A percentile compares a stretch with the other conserved stretches of the same genome.
Conservation (phyloP, 2,329 filamentous ascomycete species). For the Aquanectria penicillioides region DNA sequence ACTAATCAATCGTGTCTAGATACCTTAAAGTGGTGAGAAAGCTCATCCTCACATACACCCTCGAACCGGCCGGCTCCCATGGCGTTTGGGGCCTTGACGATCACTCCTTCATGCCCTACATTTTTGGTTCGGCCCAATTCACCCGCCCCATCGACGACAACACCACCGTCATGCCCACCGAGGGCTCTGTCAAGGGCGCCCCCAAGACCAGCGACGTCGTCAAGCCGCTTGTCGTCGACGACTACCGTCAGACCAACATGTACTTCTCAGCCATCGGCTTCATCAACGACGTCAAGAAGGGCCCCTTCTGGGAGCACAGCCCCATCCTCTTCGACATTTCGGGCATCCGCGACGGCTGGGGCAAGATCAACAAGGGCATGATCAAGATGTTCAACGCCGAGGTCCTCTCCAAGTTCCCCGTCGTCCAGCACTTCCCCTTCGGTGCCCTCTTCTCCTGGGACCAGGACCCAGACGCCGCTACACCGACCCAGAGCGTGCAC, state of each 20-base stretch:
- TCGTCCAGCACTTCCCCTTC: conserved; percentile 95
- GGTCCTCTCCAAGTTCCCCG: conserved; percentile 94
- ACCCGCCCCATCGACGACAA: conserved; percentile 75
- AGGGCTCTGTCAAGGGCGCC: conserved; percentile 78
- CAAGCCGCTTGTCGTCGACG: conserved; percentile 71
- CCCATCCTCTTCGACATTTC: conserved; percentile 95
- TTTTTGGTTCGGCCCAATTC: conserved; percentile 93
- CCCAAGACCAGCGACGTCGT: conserved; percentile 78
- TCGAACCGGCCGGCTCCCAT: conserved; percentile 95
- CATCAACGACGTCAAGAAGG: conserved; percentile 96
- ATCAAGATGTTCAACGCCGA: conserved; percentile 99
- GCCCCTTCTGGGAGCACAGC: conserved; percentile 97
- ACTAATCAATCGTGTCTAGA: conserved; percentile 53
- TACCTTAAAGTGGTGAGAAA: conserved; percentile 84
- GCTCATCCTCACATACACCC: conserved; percentile 88
- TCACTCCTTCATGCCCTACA: conserved; percentile 92
- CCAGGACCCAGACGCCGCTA: conserved; percentile 67
- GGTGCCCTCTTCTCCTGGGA: conserved; percentile 85
- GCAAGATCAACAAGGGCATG: conserved; percentile 99
- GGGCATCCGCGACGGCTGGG: conserved; percentile 92
- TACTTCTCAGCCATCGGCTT: conserved; percentile 97
- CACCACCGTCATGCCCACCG: conserved; percentile 71
- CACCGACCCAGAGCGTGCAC: conserved; percentile 63
- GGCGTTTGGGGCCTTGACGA: conserved; percentile 99
- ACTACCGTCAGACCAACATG: conserved; percentile 76